Percentiles rank a stretch among this genome's conserved stretches.
Conservation (phyloP, 192 early-diverging fungal species). For the Neocallimastix lanati region DNA sequence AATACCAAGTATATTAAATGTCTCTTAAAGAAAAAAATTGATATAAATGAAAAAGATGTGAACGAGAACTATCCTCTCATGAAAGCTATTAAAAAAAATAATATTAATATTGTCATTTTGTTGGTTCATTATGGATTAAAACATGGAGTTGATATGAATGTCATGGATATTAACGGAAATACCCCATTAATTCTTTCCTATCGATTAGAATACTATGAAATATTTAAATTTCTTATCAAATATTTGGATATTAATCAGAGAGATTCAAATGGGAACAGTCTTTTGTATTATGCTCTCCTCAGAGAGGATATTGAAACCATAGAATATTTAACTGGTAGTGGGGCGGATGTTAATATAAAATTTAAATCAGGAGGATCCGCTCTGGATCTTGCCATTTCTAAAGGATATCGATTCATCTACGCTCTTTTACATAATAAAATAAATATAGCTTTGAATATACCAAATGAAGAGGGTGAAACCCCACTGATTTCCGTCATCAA, state of each 20-base stretch:
- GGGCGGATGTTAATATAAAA: neutral
- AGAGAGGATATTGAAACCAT: neutral
- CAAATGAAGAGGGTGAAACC: neutral
- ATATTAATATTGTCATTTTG: neutral
- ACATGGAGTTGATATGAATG: neutral
- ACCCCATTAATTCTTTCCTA: neutral
- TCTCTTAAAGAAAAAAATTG: too few species aligned
- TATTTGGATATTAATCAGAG: neutral
- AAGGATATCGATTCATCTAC: too few species aligned
- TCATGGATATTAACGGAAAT: neutral
- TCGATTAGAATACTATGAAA: neutral
- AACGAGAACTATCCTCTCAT: neutral
- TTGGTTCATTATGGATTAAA: neutral
- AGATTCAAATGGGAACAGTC: neutral
- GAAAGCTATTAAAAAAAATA: neutral
- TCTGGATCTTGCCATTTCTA: neutral
- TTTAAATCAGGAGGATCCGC: neutral
- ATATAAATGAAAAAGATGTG: neutral
- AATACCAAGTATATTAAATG: neutral
- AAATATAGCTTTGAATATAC: neutral
- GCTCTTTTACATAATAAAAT: neutral
- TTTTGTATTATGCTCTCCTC: neutral
- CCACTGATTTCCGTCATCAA: neutral
- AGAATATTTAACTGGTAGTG: neutral
- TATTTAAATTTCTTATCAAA: neutral